Conservation (phyloP, 257 asterid genomes). For the Ehretia macrophylla region DNA sequence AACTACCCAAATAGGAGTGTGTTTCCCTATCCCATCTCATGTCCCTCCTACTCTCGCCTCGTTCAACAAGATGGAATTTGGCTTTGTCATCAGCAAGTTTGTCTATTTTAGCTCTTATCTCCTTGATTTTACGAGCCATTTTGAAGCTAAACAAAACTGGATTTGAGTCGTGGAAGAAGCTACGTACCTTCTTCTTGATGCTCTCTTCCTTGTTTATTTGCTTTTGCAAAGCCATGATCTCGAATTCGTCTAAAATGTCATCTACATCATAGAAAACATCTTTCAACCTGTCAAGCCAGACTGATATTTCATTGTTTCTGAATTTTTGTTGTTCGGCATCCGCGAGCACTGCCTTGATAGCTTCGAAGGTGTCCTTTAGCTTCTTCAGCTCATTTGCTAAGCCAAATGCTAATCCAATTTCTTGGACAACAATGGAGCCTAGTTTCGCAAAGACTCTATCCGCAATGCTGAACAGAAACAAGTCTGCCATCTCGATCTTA, state of each 20-base stretch:
- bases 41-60: not conserved
- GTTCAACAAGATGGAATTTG: not conserved
- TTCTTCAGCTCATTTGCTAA: too few relatives aligned
- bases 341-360: too few relatives aligned
- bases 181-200: not conserved
- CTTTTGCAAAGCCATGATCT: not conserved
- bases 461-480: too few relatives aligned
- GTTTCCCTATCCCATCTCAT: not conserved
- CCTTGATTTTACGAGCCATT: constrained; percentile 5
- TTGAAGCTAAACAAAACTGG: not conserved
- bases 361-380: too few relatives aligned
- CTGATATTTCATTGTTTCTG: too few relatives aligned
- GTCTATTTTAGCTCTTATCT: constrained; percentile 8
- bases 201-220: not conserved
- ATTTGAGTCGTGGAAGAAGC: not conserved
- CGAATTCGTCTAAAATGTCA: not conserved
- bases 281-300: not conserved
- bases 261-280: not conserved
- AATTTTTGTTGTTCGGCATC: too few relatives aligned
- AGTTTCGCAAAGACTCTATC: too few relatives aligned
- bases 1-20: constrained; percentile 7
- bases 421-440: too few relatives aligned
- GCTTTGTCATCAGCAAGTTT: constrained; percentile 8
- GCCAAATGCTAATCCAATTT: too few relatives aligned
- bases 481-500: too few relatives aligned